A percentile compares a stretch with the other conserved stretches of the same genome.
Conservation (phyloP, 306 rosid genomes). For the Glycine tomentella region DNA sequence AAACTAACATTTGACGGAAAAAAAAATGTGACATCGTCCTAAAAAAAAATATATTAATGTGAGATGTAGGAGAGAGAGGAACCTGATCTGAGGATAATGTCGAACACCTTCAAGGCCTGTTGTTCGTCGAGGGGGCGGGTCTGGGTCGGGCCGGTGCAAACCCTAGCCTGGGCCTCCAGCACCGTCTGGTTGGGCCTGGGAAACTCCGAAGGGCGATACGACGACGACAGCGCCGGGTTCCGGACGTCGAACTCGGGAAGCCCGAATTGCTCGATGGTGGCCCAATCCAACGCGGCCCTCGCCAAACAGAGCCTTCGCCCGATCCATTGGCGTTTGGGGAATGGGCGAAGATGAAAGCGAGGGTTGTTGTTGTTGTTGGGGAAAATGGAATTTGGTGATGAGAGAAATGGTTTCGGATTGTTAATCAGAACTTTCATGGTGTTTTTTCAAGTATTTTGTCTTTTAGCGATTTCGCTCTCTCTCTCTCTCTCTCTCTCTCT, state of each 20-base stretch:
- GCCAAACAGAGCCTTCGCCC: constrained; percentile 40
- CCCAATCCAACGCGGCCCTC: constrained; percentile 61
- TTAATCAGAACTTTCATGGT: constrained; percentile 69
- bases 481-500: too few species aligned
- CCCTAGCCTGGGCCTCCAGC: constrained; percentile 89
- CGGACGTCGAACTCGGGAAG: constrained; percentile 63
- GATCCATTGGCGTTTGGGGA: constrained; percentile 43
- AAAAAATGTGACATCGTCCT: too few species aligned
- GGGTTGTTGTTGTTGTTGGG: constrained; percentile 11
- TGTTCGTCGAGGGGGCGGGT: constrained; percentile 83
- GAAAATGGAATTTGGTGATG: constrained; percentile 48
- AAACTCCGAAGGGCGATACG: constrained; percentile 66
- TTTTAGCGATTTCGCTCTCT: neutral
- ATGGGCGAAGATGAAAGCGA: constrained; percentile 36
- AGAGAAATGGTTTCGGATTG: constrained; percentile 53
- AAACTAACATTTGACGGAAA: too few species aligned
- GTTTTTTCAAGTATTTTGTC: neutral
- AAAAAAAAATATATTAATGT: too few species aligned
- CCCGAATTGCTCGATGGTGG: constrained; percentile 64
- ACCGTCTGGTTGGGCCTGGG: constrained; percentile 82
- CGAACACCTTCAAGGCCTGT: constrained; percentile 86
- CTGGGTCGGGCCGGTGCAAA: constrained; percentile 95
- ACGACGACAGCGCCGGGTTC: constrained; percentile 77
- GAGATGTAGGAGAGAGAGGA: neutral
- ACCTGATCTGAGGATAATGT: constrained; percentile 90